These are phyloP conservation scores for Penicillium daleae DNA, from an alignment of 495 filamentous ascomycete genomes.

Conservation along the genomic window DNA sequence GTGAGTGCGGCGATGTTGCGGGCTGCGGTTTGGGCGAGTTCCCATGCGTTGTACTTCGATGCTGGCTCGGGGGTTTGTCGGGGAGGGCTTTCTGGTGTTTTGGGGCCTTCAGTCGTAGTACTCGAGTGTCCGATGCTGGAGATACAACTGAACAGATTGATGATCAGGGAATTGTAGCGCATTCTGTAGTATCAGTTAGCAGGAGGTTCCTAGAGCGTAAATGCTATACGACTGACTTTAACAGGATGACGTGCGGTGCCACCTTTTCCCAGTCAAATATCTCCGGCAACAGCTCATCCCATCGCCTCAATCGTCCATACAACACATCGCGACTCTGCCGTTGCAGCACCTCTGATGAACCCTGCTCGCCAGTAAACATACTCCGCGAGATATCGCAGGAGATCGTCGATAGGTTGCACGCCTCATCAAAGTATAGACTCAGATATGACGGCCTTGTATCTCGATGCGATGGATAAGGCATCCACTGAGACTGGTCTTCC, in stretches of 20 bases:
- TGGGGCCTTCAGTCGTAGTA: slow-evolving; percentile 22
- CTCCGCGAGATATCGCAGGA: slow-evolving; percentile 46
- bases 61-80: slow-evolving; percentile 21
- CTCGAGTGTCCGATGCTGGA: slow-evolving; percentile 24
- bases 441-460: slow-evolving; percentile 36
- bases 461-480: slow-evolving; percentile 46
- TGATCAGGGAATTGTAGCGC: slow-evolving; percentile 43
- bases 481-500: slow-evolving; percentile 35
- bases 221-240: slow-evolving; percentile 34
- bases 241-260: slow-evolving; percentile 42
- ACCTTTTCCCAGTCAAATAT: slow-evolving; percentile 27
- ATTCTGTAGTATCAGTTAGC: slow-evolving; percentile 31
- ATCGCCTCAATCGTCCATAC: slow-evolving; percentile 37
- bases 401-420: slow-evolving; percentile 46
- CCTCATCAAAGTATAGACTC: slow-evolving; percentile 45
- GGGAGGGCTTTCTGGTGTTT: slow-evolving; percentile 42
- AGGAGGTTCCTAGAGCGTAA: neutral
- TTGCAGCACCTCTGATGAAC: neutral
- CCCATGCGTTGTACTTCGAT: slow-evolving; percentile 30
- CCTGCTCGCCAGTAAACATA: slow-evolving; percentile 35
- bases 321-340: slow-evolving; percentile 36
- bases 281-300: slow-evolving; percentile 40
- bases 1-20: slow-evolving; percentile 40
- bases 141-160: slow-evolving; percentile 45
- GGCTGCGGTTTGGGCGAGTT: slow-evolving; percentile 34